A percentile compares a stretch with the other conserved stretches of the same genome.
These are phyloP conservation scores for Coemansia asiatica DNA, from an alignment of 192 early-diverging fungal genomes.

Conservation along the genomic window DNA sequence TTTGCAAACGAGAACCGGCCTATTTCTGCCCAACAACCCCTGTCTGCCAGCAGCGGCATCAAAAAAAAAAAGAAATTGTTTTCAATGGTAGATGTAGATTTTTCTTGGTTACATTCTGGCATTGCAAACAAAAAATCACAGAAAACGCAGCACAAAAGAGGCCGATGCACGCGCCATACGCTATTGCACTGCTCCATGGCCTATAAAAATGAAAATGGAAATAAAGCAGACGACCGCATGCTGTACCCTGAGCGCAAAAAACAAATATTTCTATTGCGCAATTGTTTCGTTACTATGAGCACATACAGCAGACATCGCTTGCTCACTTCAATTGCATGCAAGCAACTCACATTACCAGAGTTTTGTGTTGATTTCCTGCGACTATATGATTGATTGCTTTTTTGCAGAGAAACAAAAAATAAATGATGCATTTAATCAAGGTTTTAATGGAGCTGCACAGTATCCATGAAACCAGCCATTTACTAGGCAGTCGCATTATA, in stretches of 20 bases:
- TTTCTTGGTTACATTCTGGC: not conserved
- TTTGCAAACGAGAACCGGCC: not conserved
- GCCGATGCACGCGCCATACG: slow-evolving; percentile 7
- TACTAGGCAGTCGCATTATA: no score
- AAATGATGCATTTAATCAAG: no score
- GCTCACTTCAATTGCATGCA: no score
- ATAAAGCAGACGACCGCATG: not conserved
- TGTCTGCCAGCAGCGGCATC: not conserved
- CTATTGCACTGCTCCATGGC: not conserved
- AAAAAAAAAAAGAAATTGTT: not conserved
- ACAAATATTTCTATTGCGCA: not conserved
- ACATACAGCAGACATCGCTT: no score
- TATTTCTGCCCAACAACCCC: not conserved
- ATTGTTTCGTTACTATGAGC: not conserved
- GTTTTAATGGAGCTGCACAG: no score
- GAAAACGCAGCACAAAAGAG: slow-evolving; percentile 1
- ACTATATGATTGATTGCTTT: not conserved
- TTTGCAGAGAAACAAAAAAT: not conserved
- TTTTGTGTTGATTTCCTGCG: not conserved
- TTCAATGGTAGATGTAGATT: no score
- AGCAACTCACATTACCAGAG: not conserved
- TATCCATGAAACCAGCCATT: no score
- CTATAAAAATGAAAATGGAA: not conserved
- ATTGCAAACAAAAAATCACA: not conserved
- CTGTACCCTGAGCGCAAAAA: not conserved